Evolutionary conservation across 1,284 basidiomycete species (phyloP), one percentile per base, ranked within the genome.

Genomic region (Heterobasidion parviporum): DNA sequence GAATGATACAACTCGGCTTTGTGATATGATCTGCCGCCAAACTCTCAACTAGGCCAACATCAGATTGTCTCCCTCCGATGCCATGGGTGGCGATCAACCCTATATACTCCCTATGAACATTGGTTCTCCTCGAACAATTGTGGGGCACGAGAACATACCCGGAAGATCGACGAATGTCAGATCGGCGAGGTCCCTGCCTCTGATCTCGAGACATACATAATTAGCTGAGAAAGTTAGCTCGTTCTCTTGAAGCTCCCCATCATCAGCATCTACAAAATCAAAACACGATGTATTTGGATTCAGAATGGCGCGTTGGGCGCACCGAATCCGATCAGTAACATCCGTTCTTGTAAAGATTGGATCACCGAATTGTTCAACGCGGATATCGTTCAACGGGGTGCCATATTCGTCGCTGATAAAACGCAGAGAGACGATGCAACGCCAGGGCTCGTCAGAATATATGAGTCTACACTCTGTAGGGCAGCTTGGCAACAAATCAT

Each of bases 151-250:
- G 33, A 1, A 47, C 68, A 18, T 57, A 85, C 85, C 83, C n/a
- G 86, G 86, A 1, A 88, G 69, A 65, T 88, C 87, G 9, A 77
- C 70, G 50, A 92, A 90, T 0, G 87, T 85, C 0, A 92, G 72
- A 59, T 92, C 87, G 0, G 82, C 79, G 0, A 92, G 75, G 15
- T 83, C 80, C 0, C 77, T 75, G 0, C 88, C 88, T 41, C 76
- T 78, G 53, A 92, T 83, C 54, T 87, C 77, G 15, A 91, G 62
- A 0, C 79, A 84, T 18, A 90, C 78, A 38, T 74, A 79, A 59
- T 87, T 85, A 2, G 67, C 75, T 0, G 87, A 87, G 63, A 89
- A 90, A 0, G 74, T 76, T 0, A 81, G 56, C 54, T 81, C 72
- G 2, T 67, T 47, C 33, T 56, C 51, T 2, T 65, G 63, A 15